Evolutionary conservation across 2,329 filamentous ascomycete genomes (phyloP).

Genomic region (Apiospora kogelbergensis): DNA sequence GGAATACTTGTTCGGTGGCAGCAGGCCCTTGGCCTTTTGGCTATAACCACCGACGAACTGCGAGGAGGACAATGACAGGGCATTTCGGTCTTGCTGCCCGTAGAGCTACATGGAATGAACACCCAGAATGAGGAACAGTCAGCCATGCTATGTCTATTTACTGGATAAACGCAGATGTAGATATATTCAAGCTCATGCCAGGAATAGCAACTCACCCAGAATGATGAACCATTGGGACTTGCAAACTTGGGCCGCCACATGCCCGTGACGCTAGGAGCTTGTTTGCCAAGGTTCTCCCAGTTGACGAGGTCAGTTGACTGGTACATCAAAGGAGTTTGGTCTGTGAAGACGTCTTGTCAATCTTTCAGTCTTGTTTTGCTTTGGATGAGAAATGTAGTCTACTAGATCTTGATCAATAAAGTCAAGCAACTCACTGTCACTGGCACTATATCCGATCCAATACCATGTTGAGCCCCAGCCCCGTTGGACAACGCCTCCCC

Average conservation of each 20-base stretch:
- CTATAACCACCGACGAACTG: constrained; percentile 32
- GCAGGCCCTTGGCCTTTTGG: constrained; percentile 31
- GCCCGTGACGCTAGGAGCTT: constrained; percentile 31
- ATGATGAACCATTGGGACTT: constrained; percentile 37
- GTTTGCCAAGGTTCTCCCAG: constrained; percentile 37
- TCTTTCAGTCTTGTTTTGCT: background rate
- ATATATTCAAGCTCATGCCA: too few relatives aligned
- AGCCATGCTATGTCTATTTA: background rate
- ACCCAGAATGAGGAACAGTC: background rate
- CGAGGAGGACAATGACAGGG: constrained; percentile 35
- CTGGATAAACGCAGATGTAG: background rate
- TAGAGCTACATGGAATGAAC: constrained; percentile 28
- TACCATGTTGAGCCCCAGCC: constrained; percentile 38
- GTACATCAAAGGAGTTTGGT: constrained; percentile 37
- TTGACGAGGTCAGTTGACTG: constrained; percentile 40
- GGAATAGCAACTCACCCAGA: constrained; percentile 29
- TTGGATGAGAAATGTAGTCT: too few relatives aligned
- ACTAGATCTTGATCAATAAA: too few relatives aligned
- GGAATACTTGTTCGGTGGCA: constrained; percentile 37
- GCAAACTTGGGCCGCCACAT: constrained; percentile 42
- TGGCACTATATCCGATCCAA: constrained; percentile 39
- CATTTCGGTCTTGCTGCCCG: constrained; percentile 39
- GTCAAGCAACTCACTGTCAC: constrained; percentile 13
- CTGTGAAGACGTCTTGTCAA: constrained; percentile 17
- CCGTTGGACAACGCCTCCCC: constrained; percentile 35